These are phyloP conservation scores for Tulasnella sp. DNA, from an alignment of 768 basidiomycete species.

Conservation along the genomic window DNA sequence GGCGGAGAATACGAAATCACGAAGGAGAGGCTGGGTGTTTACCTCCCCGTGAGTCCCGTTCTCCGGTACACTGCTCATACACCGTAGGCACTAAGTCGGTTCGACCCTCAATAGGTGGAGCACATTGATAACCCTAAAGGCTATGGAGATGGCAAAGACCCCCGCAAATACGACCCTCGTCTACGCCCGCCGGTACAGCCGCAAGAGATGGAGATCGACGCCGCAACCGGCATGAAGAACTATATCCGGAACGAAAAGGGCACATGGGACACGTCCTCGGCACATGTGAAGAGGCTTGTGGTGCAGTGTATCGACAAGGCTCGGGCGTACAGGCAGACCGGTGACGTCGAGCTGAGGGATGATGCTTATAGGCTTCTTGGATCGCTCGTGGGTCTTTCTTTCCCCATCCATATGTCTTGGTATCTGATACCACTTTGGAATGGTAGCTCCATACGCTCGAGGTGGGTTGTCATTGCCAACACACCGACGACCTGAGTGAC, in stretches of 20 bases:
- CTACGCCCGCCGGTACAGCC: constrained; percentile 78
- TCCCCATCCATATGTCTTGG: too few relatives aligned
- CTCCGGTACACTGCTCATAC: not conserved
- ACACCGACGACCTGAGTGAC: too few relatives aligned
- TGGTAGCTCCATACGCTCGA: too few relatives aligned
- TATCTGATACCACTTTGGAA: too few relatives aligned
- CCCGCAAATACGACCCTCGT: constrained; percentile 58
- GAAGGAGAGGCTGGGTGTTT: constrained; percentile 6
- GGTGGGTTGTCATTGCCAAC: too few relatives aligned
- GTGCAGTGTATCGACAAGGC: constrained; percentile 69
- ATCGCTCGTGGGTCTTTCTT: constrained; percentile 28
- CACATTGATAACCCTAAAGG: constrained; percentile 92
- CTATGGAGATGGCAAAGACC: constrained; percentile 70
- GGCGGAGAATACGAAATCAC: constrained; percentile 9
- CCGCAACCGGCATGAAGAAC: constrained; percentile 85
- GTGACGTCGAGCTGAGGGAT: constrained; percentile 54
- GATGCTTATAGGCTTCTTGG: constrained; percentile 75
- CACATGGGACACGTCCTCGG: constrained; percentile 79
- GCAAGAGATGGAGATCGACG: constrained; percentile 72
- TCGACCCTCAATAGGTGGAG: constrained; percentile 29
- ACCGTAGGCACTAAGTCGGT: not conserved
- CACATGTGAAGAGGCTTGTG: constrained; percentile 60
- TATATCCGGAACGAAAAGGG: constrained; percentile 73
- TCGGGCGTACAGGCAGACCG: constrained; percentile 40
- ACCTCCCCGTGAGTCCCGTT: not conserved